phyloP scores from a whole-genome alignment of 108 stramenopile genomes.

The Bacterosira constricta region DNA sequence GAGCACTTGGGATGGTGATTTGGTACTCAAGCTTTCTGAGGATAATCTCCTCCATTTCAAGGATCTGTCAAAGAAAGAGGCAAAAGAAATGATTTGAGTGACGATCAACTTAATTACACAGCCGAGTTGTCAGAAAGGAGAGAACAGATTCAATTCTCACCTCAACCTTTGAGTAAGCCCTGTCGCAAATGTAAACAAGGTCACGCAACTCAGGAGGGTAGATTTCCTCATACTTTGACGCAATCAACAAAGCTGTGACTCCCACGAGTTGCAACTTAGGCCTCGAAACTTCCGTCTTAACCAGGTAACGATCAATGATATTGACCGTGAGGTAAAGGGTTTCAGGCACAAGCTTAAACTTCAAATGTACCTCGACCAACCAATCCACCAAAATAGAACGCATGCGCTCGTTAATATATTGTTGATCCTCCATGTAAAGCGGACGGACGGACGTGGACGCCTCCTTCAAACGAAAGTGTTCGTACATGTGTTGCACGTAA shows the following conservation, averaged over 20 bases:
- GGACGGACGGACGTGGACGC: slow-evolving; percentile 74
- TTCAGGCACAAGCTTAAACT: slow-evolving; percentile 97
- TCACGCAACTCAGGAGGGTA: slow-evolving; percentile 97
- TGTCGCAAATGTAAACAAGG: slow-evolving; percentile 97
- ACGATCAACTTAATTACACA: neutral
- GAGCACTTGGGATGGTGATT: slow-evolving; percentile 88
- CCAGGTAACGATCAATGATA: slow-evolving; percentile 96
- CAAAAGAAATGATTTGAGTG: neutral
- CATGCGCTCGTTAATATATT: slow-evolving; percentile 94
- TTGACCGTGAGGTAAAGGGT: slow-evolving; percentile 97
- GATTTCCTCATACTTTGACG: slow-evolving; percentile 99
- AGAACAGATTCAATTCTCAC: slow-evolving; percentile 24
- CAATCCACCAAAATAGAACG: slow-evolving; percentile 97
- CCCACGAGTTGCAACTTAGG: slow-evolving; percentile 98
- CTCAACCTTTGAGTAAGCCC: slow-evolving; percentile 91
- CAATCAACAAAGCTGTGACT: slow-evolving; percentile 94
- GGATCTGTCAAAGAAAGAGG: slow-evolving; percentile 56
- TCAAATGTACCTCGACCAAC: slow-evolving; percentile 98
- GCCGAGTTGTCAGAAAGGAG: neutral
- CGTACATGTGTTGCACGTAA: slow-evolving; percentile 97
- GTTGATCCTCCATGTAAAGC: slow-evolving; percentile 88
- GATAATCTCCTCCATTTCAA: slow-evolving; percentile 92
- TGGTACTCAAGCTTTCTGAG: slow-evolving; percentile 81
- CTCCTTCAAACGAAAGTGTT: slow-evolving; percentile 90
- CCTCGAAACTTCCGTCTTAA: slow-evolving; percentile 66